Evolutionary conservation across 139 green algal species (phyloP).

Genomic region (Chlamydomonas schloesseri): DNA sequence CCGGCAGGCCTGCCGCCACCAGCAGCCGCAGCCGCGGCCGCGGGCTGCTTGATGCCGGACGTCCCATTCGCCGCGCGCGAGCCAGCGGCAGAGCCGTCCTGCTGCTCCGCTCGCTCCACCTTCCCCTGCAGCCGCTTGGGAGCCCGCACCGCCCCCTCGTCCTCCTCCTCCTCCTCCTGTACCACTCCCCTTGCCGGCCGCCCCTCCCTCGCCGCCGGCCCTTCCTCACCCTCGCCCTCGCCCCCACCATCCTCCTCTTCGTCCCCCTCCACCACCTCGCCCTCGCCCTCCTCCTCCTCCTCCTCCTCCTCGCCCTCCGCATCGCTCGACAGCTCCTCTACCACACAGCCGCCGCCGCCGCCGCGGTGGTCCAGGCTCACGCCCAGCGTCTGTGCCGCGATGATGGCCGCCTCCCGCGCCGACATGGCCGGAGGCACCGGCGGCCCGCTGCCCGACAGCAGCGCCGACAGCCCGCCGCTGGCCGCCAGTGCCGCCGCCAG

Average conservation of each 20-base stretch:
- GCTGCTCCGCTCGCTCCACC: no score
- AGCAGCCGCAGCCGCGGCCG: no score
- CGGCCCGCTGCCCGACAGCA: not conserved
- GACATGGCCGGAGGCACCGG: slow-evolving; percentile 22
- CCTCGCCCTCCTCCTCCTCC: not conserved
- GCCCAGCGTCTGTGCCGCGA: slow-evolving; percentile 26
- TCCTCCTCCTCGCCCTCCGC: not conserved
- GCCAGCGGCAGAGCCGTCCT: no score
- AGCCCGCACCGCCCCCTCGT: no score
- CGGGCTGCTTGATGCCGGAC: no score
- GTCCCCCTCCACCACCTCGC: no score
- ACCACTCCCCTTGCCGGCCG: no score
- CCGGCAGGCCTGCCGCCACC: not conserved
- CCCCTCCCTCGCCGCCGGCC: no score
- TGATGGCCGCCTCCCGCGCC: slow-evolving; percentile 27
- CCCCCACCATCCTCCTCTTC: not conserved
- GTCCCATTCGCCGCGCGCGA: no score
- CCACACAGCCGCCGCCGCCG: not conserved
- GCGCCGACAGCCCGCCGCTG: not conserved
- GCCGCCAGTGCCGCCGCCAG: slow-evolving; percentile 20
- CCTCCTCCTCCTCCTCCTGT: no score
- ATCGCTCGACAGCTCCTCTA: not conserved
- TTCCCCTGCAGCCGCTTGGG: no score
- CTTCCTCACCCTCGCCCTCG: not conserved
- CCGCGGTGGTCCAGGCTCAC: not conserved